Conservation (phyloP, 495 filamentous ascomycete genomes). For the Hypoxylon lenormandii region DNA sequence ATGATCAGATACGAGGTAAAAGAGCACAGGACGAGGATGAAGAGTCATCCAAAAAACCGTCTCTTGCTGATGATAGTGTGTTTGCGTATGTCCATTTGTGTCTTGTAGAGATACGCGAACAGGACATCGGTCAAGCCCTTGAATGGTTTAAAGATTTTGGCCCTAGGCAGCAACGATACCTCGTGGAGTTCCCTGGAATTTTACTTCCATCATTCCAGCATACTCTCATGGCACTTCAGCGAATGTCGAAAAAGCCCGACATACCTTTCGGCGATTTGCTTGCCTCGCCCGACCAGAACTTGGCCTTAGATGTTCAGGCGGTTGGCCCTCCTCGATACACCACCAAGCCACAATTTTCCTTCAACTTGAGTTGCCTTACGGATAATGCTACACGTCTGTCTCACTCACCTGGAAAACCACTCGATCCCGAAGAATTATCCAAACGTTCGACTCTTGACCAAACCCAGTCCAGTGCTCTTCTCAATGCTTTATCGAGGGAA, state of each 20-base stretch:
- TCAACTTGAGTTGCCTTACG: constrained; percentile 64
- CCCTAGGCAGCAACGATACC: constrained; percentile 46
- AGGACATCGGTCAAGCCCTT: constrained; percentile 49
- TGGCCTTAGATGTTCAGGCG: constrained; percentile 17
- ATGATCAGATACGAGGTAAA: constrained; percentile 11
- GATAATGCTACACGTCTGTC: constrained; percentile 50
- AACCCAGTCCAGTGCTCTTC: constrained; percentile 68
- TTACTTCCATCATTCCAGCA: constrained; percentile 75
- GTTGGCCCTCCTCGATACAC: constrained; percentile 69
- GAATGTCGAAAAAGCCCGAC: constrained; percentile 62
- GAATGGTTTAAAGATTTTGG: constrained; percentile 46
- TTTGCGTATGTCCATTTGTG: constrained; percentile 46
- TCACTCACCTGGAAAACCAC: constrained; percentile 53
- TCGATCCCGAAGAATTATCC: constrained; percentile 58
- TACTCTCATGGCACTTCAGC: constrained; percentile 73
- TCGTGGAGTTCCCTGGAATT: constrained; percentile 79
- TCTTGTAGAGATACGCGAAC: constrained; percentile 48
- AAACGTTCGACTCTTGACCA: constrained; percentile 66
- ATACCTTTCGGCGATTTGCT: constrained; percentile 73
- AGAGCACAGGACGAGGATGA: constrained; percentile 10
- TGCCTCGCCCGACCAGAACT: constrained; percentile 53
- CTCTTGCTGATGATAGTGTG: constrained; percentile 45
- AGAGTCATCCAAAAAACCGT: constrained; percentile 9
- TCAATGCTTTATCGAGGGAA: constrained; percentile 66
- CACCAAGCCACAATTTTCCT: constrained; percentile 61